Evolutionary conservation across 2,329 filamentous ascomycete species (phyloP).

Genomic region (Diplodia scrobiculata): DNA sequence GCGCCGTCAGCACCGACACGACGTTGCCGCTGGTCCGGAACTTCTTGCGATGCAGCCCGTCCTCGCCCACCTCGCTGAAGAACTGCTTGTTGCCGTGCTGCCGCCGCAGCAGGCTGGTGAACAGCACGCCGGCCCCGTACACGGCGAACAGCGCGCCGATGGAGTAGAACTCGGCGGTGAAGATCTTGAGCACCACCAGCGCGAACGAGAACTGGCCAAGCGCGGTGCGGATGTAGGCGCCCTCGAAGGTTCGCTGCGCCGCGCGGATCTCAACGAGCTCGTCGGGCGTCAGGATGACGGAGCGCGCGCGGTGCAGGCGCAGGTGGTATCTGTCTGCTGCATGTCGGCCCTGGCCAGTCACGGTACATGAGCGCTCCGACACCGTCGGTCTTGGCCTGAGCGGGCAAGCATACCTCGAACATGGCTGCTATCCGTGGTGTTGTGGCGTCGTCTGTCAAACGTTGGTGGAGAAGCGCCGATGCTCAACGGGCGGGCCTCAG

Average conservation of each 20-base stretch:
- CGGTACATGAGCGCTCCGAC: slow-evolving; percentile 13
- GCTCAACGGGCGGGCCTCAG: neutral
- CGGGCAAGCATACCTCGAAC: slow-evolving; percentile 32
- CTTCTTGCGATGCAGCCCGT: slow-evolving; percentile 62
- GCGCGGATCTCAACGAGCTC: slow-evolving; percentile 95
- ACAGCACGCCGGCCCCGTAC: slow-evolving; percentile 81
- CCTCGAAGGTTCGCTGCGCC: slow-evolving; percentile 94
- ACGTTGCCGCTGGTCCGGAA: slow-evolving; percentile 69
- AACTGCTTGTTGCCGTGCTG: slow-evolving; percentile 94
- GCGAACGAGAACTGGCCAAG: slow-evolving; percentile 94
- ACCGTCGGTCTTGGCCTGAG: neutral
- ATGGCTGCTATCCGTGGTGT: slow-evolving; percentile 28
- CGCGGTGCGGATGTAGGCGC: slow-evolving; percentile 92
- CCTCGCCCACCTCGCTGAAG: slow-evolving; percentile 67
- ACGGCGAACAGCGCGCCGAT: slow-evolving; percentile 95
- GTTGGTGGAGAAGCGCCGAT: slow-evolving; percentile 14
- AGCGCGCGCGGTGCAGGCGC: slow-evolving; percentile 79
- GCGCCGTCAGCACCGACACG: slow-evolving; percentile 62
- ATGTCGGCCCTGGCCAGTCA: slow-evolving; percentile 52
- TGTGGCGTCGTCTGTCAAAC: slow-evolving; percentile 19
- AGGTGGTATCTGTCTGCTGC: slow-evolving; percentile 75
- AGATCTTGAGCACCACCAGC: slow-evolving; percentile 92
- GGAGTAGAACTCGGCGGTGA: slow-evolving; percentile 92
- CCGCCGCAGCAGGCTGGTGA: slow-evolving; percentile 80
- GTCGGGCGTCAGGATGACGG: slow-evolving; percentile 75